Evolutionary conservation across 176 grass and related monocot species (phyloP).

Genomic region (Pharus latifolius): DNA sequence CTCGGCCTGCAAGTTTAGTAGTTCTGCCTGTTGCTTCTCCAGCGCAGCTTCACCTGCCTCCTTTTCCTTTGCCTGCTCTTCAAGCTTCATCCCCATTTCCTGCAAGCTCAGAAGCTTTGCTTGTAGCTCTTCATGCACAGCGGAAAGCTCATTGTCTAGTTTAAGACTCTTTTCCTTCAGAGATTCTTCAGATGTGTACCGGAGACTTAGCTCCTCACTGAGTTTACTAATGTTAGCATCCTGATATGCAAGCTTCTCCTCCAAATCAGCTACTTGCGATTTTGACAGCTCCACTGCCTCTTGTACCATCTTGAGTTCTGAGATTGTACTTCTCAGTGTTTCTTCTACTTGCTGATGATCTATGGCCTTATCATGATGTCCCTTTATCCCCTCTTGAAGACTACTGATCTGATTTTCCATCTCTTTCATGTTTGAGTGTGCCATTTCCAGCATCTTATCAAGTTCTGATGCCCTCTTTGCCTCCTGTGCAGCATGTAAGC

Average conservation of each 20-base stretch:
- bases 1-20: slow-evolving; percentile 24
- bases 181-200: slow-evolving; percentile 50
- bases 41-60: slow-evolving; percentile 32
- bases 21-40: slow-evolving; percentile 40
- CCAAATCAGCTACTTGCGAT: slow-evolving; percentile 53
- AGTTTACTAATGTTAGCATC: slow-evolving; percentile 47
- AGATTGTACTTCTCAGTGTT: slow-evolving; percentile 37
- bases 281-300: slow-evolving; percentile 59
- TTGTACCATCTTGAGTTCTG: slow-evolving; percentile 52
- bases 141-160: slow-evolving; percentile 49
- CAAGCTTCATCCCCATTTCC: slow-evolving; percentile 41
- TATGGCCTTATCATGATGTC: slow-evolving; percentile 36
- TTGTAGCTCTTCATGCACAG: slow-evolving; percentile 34
- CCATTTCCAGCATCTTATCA: slow-evolving; percentile 59
- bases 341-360: slow-evolving; percentile 59
- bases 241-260: slow-evolving; percentile 61
- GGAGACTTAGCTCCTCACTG: slow-evolving; percentile 54
- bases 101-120: slow-evolving; percentile 43
- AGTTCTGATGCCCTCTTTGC: slow-evolving; percentile 59
- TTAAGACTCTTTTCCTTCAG: slow-evolving; percentile 43
- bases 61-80: slow-evolving; percentile 41
- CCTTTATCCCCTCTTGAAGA: slow-evolving; percentile 59
- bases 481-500: slow-evolving; percentile 48
- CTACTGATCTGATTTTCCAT: slow-evolving; percentile 53
- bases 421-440: slow-evolving; percentile 52